Evolutionary conservation across 345 rosid genomes (phyloP), one percentile per base, ranked within the genome.

Genomic region (Clarkia xantiana): DNA sequence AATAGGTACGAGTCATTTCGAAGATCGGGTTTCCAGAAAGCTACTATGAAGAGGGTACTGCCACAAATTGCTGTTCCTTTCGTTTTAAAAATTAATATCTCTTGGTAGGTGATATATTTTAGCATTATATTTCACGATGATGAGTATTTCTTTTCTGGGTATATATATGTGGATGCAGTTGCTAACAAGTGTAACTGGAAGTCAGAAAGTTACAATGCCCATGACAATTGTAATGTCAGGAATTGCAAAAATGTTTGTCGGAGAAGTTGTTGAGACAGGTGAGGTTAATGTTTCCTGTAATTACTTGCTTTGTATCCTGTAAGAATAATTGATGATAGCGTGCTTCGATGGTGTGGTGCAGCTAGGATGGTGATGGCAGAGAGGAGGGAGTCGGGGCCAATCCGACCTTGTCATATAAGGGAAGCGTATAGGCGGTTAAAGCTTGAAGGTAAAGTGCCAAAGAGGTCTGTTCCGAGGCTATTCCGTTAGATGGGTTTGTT

Each of bases 241-340:
- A 49, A 87, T 93, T 29, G 91, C 94, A 9, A 93, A 93, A 71
- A 80, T 93, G 99, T 93, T 87, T 68, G 99, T 87, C n/a, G 96
- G 97, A n/a, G 96, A 93, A 58, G 87, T 87, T 47, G 74, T 93
- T 22, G 99, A 93, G 71, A 84, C 84, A 72, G 96, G 98, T 84
- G 46, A 12, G 45, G 22, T 45, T 40, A 20, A 36, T 3, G 36
- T 56, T 38, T 43, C 38, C 13, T 14, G 38, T 19, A 29, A 20
- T 52, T 10, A n/a, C 44, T 1, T 36, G 12, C 14, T 14, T 14
- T 16, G 41, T 23, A 52, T 47, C 4, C 3, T 47, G 51, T 4
- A 20, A 48, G 23, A 6, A 49, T 29, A 3, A 29, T 10, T 6
- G 41, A 0, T 25, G 18, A 2, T 49, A 18, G 16, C 38, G 25